Evolutionary conservation across 345 rosid genomes (phyloP).

Genomic region (Erodium maritimum): DNA sequence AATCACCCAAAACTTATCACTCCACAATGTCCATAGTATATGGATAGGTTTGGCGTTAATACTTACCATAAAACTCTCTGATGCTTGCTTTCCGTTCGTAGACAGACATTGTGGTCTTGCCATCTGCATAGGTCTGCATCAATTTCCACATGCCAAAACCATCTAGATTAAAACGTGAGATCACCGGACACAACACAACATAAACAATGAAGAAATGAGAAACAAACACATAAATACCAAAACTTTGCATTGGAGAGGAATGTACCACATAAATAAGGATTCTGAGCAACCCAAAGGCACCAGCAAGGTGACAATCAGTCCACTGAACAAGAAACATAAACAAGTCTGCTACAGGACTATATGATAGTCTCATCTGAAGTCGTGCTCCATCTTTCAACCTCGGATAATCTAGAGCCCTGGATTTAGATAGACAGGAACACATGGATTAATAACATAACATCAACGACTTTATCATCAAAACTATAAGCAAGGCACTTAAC

Average conservation of each 20-base stretch:
- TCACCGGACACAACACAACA: not conserved
- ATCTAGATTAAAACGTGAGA: not conserved
- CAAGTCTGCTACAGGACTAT: slow-evolving; percentile 13
- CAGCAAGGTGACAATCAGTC: slow-evolving; percentile 18
- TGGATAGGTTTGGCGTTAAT: too few relatives aligned
- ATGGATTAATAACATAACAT: not conserved
- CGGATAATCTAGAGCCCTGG: slow-evolving; percentile 15
- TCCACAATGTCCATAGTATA: not conserved
- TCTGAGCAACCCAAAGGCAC: slow-evolving; percentile 15
- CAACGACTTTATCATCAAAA: not conserved
- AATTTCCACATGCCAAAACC: not conserved
- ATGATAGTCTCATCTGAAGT: slow-evolving; percentile 15
- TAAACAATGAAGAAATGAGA: not conserved
- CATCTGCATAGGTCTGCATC: slow-evolving; percentile 14
- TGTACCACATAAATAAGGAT: slow-evolving; percentile 15
- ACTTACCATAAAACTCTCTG: slow-evolving; percentile 16
- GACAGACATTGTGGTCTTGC: slow-evolving; percentile 15
- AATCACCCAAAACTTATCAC: not conserved
- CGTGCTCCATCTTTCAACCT: slow-evolving; percentile 12
- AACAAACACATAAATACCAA: not conserved
- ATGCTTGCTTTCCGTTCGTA: slow-evolving; percentile 16
- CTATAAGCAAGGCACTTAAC: not conserved
- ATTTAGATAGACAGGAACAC: not conserved
- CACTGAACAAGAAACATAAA: slow-evolving; percentile 19
- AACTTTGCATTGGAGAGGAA: not conserved